phyloP scores from a whole-genome alignment of 2,329 filamentous ascomycete genomes.

The Ceratocystiopsis brevicomis region DNA sequence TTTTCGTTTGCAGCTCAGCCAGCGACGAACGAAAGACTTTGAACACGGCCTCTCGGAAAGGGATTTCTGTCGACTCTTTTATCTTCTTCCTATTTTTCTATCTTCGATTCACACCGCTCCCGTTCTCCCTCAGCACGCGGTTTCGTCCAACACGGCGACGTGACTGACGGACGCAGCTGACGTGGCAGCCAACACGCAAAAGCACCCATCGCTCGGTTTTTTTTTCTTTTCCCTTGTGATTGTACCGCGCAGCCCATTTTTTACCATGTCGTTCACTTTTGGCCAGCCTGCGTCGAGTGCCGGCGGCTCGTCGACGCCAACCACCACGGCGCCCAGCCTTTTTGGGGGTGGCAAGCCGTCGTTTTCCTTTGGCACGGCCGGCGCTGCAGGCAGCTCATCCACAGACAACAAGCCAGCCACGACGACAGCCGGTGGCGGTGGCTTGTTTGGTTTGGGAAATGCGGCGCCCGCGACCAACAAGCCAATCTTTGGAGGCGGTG shows the following conservation, averaged over 20 bases:
- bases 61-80: no score
- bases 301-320: conserved; percentile 17
- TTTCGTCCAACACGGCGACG: no score
- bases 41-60: no score
- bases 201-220: no score
- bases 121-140: no score
- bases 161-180: no score
- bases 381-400: background rate
- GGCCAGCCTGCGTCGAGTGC: conserved; percentile 16
- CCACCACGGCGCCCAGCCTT: conserved; percentile 20
- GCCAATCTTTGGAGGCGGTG: conserved; percentile 2
- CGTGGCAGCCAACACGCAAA: no score
- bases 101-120: no score
- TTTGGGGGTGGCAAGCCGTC: conserved; percentile 4
- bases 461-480: background rate
- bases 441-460: background rate
- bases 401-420: background rate
- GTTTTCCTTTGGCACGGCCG: conserved; percentile 16
- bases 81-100: no score
- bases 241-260: background rate
- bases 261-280: conserved; percentile 14
- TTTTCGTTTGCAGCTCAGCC: conserved; percentile 3
- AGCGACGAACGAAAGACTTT: background rate
- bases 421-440: conserved; percentile 1
- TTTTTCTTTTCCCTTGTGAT: no score